These are phyloP conservation scores for Nitzschia sp. DNA, from an alignment of 108 stramenopile genomes.

Conservation along the genomic window DNA sequence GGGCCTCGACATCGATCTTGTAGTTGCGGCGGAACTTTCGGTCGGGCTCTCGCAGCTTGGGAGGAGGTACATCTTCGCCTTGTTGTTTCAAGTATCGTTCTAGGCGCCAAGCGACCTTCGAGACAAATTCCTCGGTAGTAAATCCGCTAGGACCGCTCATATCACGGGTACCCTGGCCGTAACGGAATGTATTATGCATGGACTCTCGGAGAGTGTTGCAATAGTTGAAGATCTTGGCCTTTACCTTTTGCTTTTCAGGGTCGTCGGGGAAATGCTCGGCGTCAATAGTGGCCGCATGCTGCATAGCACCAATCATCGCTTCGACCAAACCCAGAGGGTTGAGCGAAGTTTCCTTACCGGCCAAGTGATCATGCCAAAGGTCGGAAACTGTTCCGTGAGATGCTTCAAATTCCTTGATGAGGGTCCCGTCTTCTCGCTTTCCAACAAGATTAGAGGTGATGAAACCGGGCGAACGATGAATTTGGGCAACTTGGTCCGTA, in stretches of 20 bases:
- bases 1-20: constrained; percentile 83
- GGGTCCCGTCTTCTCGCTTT: constrained; percentile 82
- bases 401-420: constrained; percentile 95
- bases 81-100: constrained; percentile 80
- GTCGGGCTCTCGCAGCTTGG: constrained; percentile 70
- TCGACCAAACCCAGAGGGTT: constrained; percentile 96
- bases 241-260: constrained; percentile 36
- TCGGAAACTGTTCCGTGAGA: constrained; percentile 97
- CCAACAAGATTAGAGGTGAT: constrained; percentile 97
- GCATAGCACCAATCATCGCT: constrained; percentile 95
- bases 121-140: constrained; percentile 94
- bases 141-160: constrained; percentile 94
- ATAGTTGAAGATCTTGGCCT: constrained; percentile 73
- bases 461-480: constrained; percentile 97
- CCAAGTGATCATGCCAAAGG: constrained; percentile 93
- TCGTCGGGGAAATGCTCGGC: constrained; percentile 67
- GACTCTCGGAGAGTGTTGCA: constrained; percentile 79
- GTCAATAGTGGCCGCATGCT: constrained; percentile 86
- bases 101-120: constrained; percentile 92
- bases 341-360: constrained; percentile 94
- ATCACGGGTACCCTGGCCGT: constrained; percentile 95
- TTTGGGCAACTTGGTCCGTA: constrained; percentile 97
- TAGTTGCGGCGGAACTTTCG: constrained; percentile 72
- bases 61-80: constrained; percentile 75
- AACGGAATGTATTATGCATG: constrained; percentile 95